Percentiles rank a stretch among this genome's conserved stretches.
phyloP scores from a whole-genome alignment of 306 rosid genomes.

The Sophora flavescens region DNA sequence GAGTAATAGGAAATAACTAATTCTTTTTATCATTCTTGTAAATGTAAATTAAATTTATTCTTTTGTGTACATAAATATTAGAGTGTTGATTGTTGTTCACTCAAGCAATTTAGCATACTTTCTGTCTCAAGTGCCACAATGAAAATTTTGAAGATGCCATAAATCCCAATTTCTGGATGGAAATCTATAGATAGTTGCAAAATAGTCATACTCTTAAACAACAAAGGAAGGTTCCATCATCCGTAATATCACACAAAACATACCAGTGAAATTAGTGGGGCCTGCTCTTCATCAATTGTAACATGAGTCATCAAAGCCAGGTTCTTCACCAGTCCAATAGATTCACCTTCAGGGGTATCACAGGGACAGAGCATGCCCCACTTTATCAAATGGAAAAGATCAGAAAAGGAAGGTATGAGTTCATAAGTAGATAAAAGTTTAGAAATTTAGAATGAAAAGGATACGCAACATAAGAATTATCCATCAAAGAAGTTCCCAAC shows the following conservation, averaged over 20 bases:
- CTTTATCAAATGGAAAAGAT: slow-evolving; percentile 50
- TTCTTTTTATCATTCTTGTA: too few species aligned
- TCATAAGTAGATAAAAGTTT: slow-evolving; percentile 2
- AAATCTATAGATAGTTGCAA: slow-evolving; percentile 15
- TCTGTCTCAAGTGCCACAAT: background rate
- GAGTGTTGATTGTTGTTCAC: too few species aligned
- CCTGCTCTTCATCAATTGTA: slow-evolving; percentile 92
- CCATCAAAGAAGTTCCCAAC: slow-evolving; percentile 6
- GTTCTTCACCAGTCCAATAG: slow-evolving; percentile 94
- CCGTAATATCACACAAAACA: slow-evolving; percentile 32
- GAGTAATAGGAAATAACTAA: too few species aligned
- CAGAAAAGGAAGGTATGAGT: slow-evolving; percentile 11
- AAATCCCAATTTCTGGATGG: slow-evolving; percentile 6
- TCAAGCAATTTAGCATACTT: too few species aligned
- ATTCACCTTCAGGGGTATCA: slow-evolving; percentile 98
- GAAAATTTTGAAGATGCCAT: background rate
- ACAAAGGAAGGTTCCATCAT: slow-evolving; percentile 7
- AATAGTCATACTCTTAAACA: background rate
- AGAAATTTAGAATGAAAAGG: slow-evolving; percentile 8
- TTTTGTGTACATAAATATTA: too few species aligned
- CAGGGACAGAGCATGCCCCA: slow-evolving; percentile 99
- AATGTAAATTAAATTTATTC: too few species aligned
- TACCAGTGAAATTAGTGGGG: slow-evolving; percentile 78
- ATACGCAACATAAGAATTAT: slow-evolving; percentile 18
- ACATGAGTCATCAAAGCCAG: slow-evolving; percentile 98